Percentiles rank a stretch among this genome's conserved stretches.
These are phyloP conservation scores for Leccinum boreale DNA, from an alignment of 768 basidiomycete species.

Conservation along the genomic window DNA sequence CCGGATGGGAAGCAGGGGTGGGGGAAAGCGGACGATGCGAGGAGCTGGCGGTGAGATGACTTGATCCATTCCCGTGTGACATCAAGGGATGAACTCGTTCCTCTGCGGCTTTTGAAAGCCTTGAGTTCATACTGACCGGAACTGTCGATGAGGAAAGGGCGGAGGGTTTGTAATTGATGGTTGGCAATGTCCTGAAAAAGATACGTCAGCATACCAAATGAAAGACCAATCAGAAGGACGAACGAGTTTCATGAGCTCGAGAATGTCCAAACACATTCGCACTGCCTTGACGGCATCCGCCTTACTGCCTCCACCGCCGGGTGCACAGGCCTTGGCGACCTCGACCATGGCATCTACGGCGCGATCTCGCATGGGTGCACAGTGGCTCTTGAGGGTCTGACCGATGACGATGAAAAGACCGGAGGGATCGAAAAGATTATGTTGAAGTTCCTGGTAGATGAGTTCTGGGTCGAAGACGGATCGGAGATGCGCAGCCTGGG, in stretches of 20 bases:
- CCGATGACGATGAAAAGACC: slow-evolving; percentile 79
- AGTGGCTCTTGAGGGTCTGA: slow-evolving; percentile 80
- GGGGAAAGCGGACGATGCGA: slow-evolving; percentile 37
- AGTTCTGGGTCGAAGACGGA: slow-evolving; percentile 78
- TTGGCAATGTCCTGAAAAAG: slow-evolving; percentile 85
- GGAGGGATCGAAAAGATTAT: slow-evolving; percentile 73
- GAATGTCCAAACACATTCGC: slow-evolving; percentile 81
- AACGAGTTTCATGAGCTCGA: slow-evolving; percentile 95
- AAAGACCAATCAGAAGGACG: slow-evolving; percentile 32
- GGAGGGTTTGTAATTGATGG: slow-evolving; percentile 89
- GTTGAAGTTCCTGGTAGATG: slow-evolving; percentile 78
- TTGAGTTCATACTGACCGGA: slow-evolving; percentile 78
- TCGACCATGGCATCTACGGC: slow-evolving; percentile 82
- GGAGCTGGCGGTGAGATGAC: slow-evolving; percentile 47
- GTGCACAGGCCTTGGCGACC: slow-evolving; percentile 57
- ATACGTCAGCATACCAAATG: slow-evolving; percentile 19
- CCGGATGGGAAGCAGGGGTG: slow-evolving; percentile 44
- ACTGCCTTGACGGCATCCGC: slow-evolving; percentile 71
- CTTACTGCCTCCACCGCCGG: slow-evolving; percentile 51
- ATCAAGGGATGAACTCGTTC: slow-evolving; percentile 42
- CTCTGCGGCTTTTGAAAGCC: slow-evolving; percentile 64
- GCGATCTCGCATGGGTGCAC: slow-evolving; percentile 89
- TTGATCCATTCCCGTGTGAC: slow-evolving; percentile 66
- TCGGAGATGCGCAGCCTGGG: slow-evolving; percentile 63
- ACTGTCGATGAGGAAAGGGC: slow-evolving; percentile 81